These are phyloP conservation scores for Orbilia blumenaviensis DNA, from an alignment of 2,329 filamentous ascomycete species.

Conservation along the genomic window DNA sequence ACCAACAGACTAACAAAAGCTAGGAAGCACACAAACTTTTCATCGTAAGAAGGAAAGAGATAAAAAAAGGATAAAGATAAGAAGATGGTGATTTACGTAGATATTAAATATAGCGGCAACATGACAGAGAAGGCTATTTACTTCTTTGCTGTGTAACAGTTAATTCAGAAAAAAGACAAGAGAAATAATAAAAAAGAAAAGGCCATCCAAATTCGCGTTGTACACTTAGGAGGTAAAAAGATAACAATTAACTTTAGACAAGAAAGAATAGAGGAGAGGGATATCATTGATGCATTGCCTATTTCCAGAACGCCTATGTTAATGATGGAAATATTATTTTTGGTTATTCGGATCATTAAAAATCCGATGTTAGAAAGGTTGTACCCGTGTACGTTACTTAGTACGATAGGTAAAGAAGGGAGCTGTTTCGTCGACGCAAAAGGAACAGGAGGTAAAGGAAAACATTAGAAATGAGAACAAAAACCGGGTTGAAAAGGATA, in stretches of 20 bases:
- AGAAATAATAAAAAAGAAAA: neutral
- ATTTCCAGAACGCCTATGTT: slow-evolving; percentile 40
- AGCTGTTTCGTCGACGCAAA: neutral
- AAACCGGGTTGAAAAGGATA: neutral
- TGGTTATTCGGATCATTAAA: neutral
- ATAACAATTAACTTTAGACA: neutral
- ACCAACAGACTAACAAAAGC: neutral
- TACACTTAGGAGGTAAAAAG: slow-evolving; percentile 20
- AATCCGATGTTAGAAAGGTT: neutral
- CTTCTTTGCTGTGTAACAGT: neutral
- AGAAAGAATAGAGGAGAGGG: slow-evolving; percentile 25
- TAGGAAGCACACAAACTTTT: slow-evolving; percentile 31
- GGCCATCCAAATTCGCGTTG: slow-evolving; percentile 16
- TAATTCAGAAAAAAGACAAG: neutral
- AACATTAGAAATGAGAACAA: neutral
- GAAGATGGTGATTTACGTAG: slow-evolving; percentile 40
- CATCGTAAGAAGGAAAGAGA: slow-evolving; percentile 17
- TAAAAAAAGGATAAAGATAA: slow-evolving; percentile 13
- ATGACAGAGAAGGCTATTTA: neutral
- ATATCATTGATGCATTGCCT: slow-evolving; percentile 52
- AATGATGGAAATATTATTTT: slow-evolving; percentile 31
- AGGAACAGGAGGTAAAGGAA: slow-evolving; percentile 1
- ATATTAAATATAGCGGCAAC: slow-evolving; percentile 2
- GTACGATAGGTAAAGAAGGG: slow-evolving; percentile 57
- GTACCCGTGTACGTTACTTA: slow-evolving; percentile 59